These are phyloP conservation scores for Globisporangium polare DNA, from an alignment of 352 stramenopile genomes.

Conservation along the genomic window DNA sequence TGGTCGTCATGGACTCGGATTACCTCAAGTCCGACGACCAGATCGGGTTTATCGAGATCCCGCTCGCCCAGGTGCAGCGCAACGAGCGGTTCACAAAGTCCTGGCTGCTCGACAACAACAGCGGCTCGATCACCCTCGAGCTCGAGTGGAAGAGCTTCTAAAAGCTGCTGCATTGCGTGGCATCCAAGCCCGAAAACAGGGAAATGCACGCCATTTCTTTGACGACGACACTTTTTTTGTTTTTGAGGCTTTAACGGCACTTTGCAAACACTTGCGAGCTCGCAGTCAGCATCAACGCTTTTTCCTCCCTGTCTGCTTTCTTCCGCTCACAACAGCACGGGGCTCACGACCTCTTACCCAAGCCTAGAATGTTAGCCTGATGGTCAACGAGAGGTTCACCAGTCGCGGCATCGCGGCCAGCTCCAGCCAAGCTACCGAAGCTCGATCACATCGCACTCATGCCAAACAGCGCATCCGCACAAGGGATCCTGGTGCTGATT, in stretches of 20 bases:
- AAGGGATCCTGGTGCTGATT: background rate
- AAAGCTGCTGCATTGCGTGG: background rate
- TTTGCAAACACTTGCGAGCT: background rate
- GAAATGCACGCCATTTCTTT: background rate
- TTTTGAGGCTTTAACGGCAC: constrained; percentile 4
- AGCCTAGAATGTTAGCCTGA: background rate
- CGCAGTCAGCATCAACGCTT: constrained; percentile 7
- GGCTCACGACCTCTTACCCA: no score
- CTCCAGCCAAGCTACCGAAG: background rate
- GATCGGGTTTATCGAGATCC: constrained; percentile 36
- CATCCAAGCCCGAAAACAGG: constrained; percentile 1
- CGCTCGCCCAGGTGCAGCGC: constrained; percentile 33
- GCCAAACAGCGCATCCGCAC: background rate
- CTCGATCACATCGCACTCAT: background rate
- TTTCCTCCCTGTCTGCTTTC: background rate
- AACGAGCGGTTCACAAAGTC: constrained; percentile 24
- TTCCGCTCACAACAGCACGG: background rate
- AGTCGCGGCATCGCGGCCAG: constrained; percentile 6
- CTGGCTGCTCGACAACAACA: constrained; percentile 37
- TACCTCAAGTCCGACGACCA: constrained; percentile 41
- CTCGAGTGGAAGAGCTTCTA: constrained; percentile 44
- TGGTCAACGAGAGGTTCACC: background rate
- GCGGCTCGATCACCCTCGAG: constrained; percentile 32
- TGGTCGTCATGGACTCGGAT: constrained; percentile 46
- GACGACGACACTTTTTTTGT: background rate